Evolutionary conservation across 2,329 filamentous ascomycete species (phyloP), one percentile per base, ranked within the genome.

Genomic region (Didymella lethalis): DNA sequence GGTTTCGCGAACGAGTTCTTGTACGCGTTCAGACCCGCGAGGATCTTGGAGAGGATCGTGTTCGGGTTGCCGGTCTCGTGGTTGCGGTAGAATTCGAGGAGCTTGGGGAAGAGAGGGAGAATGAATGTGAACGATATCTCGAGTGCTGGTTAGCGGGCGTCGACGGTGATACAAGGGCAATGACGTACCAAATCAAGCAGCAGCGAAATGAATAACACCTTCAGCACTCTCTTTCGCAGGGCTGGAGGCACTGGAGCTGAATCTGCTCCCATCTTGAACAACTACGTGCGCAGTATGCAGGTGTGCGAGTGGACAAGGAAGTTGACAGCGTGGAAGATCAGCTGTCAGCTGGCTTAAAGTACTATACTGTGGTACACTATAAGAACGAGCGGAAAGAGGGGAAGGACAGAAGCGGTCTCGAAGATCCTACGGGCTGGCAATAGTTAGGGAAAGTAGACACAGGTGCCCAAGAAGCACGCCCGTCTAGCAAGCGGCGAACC

Each of bases 41-140:
- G 85, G 56, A 98, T 87, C 61, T 86, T 86, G 63, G 92, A 89
- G 25, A 99, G 88, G 31, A 96, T 80, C 1, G 91, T 93, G 69
- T 80, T 78, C 54, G 64, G 71, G 53, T 78, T 69, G n/a, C 80
- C 72, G 25, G 85, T 85, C 79, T 97, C 93, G 78, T 88, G 87
- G 74, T 92, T 89, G 79, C 92, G 91, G 82, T 98, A 99, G 85
- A 97, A 98, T 71, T 96, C 90, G 78, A 98, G 90, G 44, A 99
- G 89, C 58, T 93, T 93, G 7, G 95, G 95, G 76, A 98, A 99
- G 34, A 99, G 87, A 0, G 95, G 95, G 8, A 99, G 89, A 75
- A 98, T 98, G 76, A 99, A 97, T 29, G 95, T 99, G 78, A 99
- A 99, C 55, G 94, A 97, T 72, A 98, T 92, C 94, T 97, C 64